phyloP scores from a whole-genome alignment of 2,329 filamentous ascomycete genomes.

The Clonostachys rhizophaga region DNA sequence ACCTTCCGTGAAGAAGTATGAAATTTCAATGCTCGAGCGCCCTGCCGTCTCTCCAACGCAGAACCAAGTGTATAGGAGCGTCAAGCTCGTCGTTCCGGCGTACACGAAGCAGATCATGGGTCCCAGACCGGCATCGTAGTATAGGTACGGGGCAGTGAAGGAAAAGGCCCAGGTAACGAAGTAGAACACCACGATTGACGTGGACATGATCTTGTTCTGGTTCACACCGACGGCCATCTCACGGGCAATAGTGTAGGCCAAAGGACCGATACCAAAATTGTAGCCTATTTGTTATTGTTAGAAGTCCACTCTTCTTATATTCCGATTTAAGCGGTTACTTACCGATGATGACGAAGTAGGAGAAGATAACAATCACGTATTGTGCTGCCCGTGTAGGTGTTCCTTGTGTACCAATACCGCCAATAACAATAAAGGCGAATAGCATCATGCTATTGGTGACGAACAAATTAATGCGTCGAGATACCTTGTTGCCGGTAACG shows the following conservation, averaged over 20 bases:
- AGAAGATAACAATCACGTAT: conserved; percentile 13
- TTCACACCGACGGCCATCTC: conserved; percentile 38
- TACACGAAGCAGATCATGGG: conserved; percentile 26
- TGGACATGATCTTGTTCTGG: conserved; percentile 36
- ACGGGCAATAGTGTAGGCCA: conserved; percentile 29
- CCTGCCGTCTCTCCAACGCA: conserved; percentile 32
- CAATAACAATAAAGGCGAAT: conserved; percentile 22
- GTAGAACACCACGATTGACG: conserved; percentile 32
- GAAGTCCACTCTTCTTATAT: neutral
- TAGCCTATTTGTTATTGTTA: conserved; percentile 11
- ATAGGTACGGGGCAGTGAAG: conserved; percentile 25
- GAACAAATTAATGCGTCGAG: conserved; percentile 23
- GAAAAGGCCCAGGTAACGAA: conserved; percentile 21
- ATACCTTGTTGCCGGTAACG: conserved; percentile 26
- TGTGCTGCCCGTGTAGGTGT: conserved; percentile 6
- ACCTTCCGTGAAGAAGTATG: conserved; percentile 27
- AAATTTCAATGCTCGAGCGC: conserved; percentile 25
- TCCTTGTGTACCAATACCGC: conserved; percentile 11
- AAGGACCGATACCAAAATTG: conserved; percentile 31
- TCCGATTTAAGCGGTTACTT: neutral
- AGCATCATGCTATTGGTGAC: conserved; percentile 25
- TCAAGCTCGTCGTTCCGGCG: conserved; percentile 16
- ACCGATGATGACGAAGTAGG: conserved; percentile 21
- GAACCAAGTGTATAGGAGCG: conserved; percentile 24
- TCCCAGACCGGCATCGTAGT: conserved; percentile 20